Percentiles rank a stretch among this genome's conserved stretches.
Evolutionary conservation across 345 rosid genomes (phyloP).

Genomic region (Acer yangbiense): DNA sequence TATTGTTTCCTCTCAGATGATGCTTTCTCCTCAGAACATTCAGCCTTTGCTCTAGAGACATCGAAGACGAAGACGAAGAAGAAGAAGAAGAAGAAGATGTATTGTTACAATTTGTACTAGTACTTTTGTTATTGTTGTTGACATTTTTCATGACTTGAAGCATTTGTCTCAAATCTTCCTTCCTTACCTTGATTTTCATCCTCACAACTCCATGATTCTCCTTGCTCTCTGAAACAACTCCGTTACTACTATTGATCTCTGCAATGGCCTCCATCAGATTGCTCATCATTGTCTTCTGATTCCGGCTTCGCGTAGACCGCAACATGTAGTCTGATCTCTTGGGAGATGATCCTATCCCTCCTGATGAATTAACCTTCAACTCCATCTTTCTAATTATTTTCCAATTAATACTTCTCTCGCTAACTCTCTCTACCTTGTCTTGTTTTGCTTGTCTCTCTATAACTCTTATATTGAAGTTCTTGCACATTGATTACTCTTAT

Average conservation of each 20-base stretch:
- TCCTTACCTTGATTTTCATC: slow-evolving; percentile 44
- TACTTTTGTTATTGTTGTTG: neutral
- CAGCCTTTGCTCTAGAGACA: slow-evolving; percentile 36
- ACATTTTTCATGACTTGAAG: slow-evolving; percentile 29
- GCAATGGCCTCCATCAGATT: slow-evolving; percentile 28
- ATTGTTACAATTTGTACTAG: too few relatives aligned
- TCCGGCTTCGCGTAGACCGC: slow-evolving; percentile 13
- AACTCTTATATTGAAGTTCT: neutral
- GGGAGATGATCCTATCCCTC: slow-evolving; percentile 31
- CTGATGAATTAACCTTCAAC: slow-evolving; percentile 21
- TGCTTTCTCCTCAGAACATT: slow-evolving; percentile 26
- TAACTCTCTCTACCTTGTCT: neutral
- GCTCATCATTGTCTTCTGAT: slow-evolving; percentile 27
- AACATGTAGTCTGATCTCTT: slow-evolving; percentile 25
- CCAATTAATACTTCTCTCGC: neutral
- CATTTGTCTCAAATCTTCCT: slow-evolving; percentile 50
- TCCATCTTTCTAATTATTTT: neutral
- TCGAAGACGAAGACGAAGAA: neutral
- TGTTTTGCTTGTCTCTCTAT: neutral
- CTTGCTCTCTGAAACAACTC: slow-evolving; percentile 20
- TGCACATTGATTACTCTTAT: neutral
- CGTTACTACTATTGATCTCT: slow-evolving; percentile 11
- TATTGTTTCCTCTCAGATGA: neutral
- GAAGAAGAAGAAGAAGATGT: neutral
- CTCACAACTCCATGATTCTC: slow-evolving; percentile 39